These are phyloP conservation scores for Laburnicola sp. DNA, from an alignment of 2,329 filamentous ascomycete species.

Conservation along the genomic window DNA sequence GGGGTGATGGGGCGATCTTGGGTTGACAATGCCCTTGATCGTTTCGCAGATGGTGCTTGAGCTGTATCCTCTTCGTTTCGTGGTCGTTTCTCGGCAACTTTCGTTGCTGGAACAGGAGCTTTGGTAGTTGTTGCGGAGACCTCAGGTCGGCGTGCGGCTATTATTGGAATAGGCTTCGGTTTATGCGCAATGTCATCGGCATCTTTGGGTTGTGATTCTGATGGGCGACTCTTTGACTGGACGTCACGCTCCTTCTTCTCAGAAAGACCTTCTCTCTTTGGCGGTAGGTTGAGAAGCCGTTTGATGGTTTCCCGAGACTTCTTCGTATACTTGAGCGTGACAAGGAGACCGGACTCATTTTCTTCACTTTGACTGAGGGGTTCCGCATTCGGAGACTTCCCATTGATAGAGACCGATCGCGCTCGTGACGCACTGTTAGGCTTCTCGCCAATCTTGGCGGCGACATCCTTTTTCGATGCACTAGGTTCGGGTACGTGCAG, in stretches of 20 bases:
- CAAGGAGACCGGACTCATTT: conserved; percentile 41
- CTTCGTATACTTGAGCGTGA: conserved; percentile 58
- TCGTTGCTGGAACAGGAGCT: conserved; percentile 15
- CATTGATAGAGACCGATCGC: conserved; percentile 32
- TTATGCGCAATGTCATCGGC: conserved; percentile 25
- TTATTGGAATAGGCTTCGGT: conserved; percentile 32
- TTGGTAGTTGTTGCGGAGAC: conserved; percentile 20
- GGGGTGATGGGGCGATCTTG: conserved; percentile 42
- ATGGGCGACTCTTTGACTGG: conserved; percentile 20
- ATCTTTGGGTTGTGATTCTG: conserved; percentile 25
- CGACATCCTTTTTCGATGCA: conserved; percentile 1
- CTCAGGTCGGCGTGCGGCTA: conserved; percentile 30
- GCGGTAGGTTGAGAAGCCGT: conserved; percentile 37
- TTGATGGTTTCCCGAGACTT: conserved; percentile 51
- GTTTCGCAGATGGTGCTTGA: conserved; percentile 34
- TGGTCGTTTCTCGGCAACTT: conserved; percentile 41
- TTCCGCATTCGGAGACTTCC: conserved; percentile 28
- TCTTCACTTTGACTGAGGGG: conserved; percentile 17
- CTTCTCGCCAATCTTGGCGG: conserved; percentile 23
- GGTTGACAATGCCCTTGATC: conserved; percentile 33
- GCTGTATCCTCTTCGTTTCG: conserved; percentile 35
- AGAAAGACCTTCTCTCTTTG: conserved; percentile 22
- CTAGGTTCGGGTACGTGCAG: conserved; percentile 25
- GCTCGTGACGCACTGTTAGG: conserved; percentile 28
- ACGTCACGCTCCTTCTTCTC: conserved; percentile 37